phyloP scores from a whole-genome alignment of 768 basidiomycete genomes.

The Mycena venus region DNA sequence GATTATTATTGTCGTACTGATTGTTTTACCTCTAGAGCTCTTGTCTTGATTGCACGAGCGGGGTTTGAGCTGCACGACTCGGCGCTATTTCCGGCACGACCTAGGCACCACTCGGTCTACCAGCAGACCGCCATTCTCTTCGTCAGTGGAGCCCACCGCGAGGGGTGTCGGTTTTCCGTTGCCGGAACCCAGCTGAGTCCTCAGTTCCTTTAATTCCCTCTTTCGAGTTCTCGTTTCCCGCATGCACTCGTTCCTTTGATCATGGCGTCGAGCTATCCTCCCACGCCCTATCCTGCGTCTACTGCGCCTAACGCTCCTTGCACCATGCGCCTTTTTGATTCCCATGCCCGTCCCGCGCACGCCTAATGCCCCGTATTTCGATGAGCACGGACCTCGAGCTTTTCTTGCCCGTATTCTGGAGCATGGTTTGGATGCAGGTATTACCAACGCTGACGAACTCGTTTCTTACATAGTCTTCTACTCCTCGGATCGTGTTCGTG shows the following conservation, averaged over 20 bases:
- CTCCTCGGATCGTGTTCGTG: slow-evolving; percentile 7
- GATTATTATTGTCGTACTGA: not conserved
- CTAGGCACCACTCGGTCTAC: too few species aligned
- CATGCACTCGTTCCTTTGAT: not conserved
- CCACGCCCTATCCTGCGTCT: not conserved
- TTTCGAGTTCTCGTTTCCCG: not conserved
- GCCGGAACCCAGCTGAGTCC: slow-evolving; percentile 10
- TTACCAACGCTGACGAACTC: slow-evolving; percentile 14
- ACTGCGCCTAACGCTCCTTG: not conserved
- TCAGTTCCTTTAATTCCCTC: not conserved
- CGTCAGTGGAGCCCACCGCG: slow-evolving; percentile 21
- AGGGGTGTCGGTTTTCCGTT: slow-evolving; percentile 27
- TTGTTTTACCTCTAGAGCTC: not conserved
- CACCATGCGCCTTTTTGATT: not conserved
- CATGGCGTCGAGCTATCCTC: not conserved
- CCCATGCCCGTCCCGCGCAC: slow-evolving; percentile 18
- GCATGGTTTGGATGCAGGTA: slow-evolving; percentile 20
- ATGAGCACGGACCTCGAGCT: not conserved
- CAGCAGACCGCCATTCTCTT: too few species aligned
- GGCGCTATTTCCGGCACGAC: not conserved
- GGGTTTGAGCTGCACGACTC: not conserved
- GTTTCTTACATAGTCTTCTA: slow-evolving; percentile 20
- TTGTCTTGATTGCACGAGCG: not conserved
- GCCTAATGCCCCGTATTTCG: slow-evolving; percentile 2
- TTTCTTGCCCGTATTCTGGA: not conserved